Percentiles rank a stretch among this genome's conserved stretches.
Conservation (phyloP, 208 protist genomes). For the Polymyxa betae region DNA sequence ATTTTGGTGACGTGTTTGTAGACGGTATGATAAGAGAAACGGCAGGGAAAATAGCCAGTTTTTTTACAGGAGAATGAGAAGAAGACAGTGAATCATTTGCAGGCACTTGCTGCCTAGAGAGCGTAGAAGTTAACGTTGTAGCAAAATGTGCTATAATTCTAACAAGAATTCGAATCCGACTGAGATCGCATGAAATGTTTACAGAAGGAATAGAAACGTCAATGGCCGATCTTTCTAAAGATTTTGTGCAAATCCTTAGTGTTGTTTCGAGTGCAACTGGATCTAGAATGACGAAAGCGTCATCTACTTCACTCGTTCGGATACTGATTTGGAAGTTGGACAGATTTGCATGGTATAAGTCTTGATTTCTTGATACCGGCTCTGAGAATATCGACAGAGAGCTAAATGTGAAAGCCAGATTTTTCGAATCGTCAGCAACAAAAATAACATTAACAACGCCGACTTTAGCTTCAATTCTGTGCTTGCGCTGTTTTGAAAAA, state of each 20-base stretch:
- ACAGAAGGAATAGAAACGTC: too few species aligned
- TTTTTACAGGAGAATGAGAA: too few species aligned
- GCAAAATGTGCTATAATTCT: too few species aligned
- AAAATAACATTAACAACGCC: slow-evolving; percentile 30
- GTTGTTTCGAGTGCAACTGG: not conserved
- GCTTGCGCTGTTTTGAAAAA: not conserved
- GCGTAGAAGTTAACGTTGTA: too few species aligned
- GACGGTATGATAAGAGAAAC: too few species aligned
- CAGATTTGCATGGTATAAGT: not conserved
- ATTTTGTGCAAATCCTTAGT: not conserved
- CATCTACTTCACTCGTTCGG: not conserved
- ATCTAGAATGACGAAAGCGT: not conserved
- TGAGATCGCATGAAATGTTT: too few species aligned
- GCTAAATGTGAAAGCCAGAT: not conserved
- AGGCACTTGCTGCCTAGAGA: too few species aligned
- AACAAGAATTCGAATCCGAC: too few species aligned
- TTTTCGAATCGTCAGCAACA: not conserved
- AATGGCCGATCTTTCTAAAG: too few species aligned
- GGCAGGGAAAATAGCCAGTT: too few species aligned
- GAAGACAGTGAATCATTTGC: too few species aligned
- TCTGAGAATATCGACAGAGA: not conserved
- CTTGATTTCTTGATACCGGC: not conserved
- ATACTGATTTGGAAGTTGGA: slow-evolving; percentile 32
- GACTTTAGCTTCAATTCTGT: not conserved
- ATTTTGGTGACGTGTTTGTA: too few species aligned